Evolutionary conservation across 2,329 filamentous ascomycete species (phyloP).

Genomic region (Ceratocystis albifundus): DNA sequence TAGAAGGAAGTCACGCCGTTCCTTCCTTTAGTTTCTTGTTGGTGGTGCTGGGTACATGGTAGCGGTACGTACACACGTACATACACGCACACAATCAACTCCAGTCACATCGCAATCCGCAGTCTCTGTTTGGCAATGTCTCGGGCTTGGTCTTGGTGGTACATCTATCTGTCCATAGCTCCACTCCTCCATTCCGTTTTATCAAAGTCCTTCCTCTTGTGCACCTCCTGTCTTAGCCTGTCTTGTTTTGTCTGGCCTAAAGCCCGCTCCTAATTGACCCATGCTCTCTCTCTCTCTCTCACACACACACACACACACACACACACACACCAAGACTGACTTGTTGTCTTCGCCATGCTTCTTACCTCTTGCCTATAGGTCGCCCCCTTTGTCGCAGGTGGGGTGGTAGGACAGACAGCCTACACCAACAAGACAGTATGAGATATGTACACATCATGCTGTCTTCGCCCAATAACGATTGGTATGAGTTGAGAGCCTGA

Average conservation of each 20-base stretch:
- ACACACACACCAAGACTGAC: no score
- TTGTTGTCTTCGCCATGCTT: not conserved
- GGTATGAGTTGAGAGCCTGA: no score
- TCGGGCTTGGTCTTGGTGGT: no score
- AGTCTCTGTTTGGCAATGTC: no score
- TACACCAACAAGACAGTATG: not conserved
- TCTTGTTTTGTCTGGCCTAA: no score
- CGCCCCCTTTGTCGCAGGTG: not conserved
- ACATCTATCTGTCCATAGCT: no score
- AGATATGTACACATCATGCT: not conserved
- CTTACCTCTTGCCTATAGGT: not conserved
- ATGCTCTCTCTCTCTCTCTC: no score
- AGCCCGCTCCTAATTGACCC: no score
- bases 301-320: no score
- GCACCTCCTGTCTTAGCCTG: not conserved
- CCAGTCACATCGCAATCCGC: no score
- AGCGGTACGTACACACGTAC: not conserved
- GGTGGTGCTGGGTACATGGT: not conserved
- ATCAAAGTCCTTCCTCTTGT: not conserved
- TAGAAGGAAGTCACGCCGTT: slow-evolving; percentile 15
- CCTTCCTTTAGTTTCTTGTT: not conserved
- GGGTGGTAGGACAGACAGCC: not conserved
- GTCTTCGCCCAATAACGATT: not conserved
- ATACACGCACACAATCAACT: no score
- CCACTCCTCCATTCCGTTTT: no score